phyloP scores from a whole-genome alignment of 2,329 filamentous ascomycete species.

The Alternaria triticimaculans region DNA sequence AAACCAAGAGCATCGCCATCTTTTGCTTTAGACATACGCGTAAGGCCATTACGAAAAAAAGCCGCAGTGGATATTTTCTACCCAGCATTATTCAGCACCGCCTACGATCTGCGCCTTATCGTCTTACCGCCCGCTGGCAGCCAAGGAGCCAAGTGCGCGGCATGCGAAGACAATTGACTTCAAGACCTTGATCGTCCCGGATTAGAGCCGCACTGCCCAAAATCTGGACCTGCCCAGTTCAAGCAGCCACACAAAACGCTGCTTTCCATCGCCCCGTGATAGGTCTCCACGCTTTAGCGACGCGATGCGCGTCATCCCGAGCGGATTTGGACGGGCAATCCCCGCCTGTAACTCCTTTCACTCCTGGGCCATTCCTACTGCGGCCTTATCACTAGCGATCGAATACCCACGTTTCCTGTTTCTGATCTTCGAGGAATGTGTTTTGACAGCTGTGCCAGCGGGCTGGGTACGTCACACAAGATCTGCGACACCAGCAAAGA shows the following conservation, averaged over 20 bases:
- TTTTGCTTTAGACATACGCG: not conserved
- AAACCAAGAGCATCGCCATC: not conserved
- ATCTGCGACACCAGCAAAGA: not conserved
- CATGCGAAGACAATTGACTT: conserved; percentile 12
- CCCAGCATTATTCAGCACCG: not conserved
- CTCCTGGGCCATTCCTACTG: not conserved
- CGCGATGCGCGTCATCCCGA: conserved; percentile 11
- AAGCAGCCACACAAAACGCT: conserved; percentile 5
- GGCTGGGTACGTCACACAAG: not conserved
- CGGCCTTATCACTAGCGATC: conserved; percentile 4
- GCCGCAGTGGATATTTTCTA: not conserved
- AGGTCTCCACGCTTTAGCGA: conserved; percentile 2
- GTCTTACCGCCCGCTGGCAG: conserved; percentile 8
- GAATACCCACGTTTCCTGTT: conserved; percentile 6
- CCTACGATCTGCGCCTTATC: conserved; percentile 8
- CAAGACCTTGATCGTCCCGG: conserved; percentile 6
- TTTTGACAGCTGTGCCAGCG: conserved; percentile 3
- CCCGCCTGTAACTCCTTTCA: conserved; percentile 13
- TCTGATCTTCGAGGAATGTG: conserved; percentile 6
- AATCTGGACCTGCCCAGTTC: not conserved
- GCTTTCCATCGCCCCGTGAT: not conserved
- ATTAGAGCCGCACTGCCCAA: conserved; percentile 1
- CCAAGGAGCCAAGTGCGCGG: conserved; percentile 28
- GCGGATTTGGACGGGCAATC: conserved; percentile 6
- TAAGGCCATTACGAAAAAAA: not conserved